These are phyloP conservation scores for Discostella pseudostelligera DNA, from an alignment of 108 stramenopile species.

Conservation along the genomic window DNA sequence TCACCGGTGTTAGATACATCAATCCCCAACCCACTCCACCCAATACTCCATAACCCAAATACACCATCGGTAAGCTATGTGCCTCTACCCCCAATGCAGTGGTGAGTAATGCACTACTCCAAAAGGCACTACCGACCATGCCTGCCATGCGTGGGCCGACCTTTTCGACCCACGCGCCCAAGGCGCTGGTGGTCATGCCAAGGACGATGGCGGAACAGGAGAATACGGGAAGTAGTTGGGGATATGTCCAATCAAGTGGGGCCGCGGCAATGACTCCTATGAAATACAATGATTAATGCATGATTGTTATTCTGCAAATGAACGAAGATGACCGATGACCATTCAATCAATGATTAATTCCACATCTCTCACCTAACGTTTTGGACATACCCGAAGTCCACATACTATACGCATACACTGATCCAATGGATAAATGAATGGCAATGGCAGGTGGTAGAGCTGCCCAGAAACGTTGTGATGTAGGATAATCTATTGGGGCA, in stretches of 20 bases:
- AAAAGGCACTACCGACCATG: slow-evolving; percentile 47
- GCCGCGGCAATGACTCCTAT: slow-evolving; percentile 56
- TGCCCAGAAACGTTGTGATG: slow-evolving; percentile 20
- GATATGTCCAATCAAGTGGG: slow-evolving; percentile 58
- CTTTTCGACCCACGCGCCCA: slow-evolving; percentile 70
- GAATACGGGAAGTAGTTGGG: slow-evolving; percentile 67
- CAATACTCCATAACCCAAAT: slow-evolving; percentile 70
- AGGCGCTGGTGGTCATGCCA: slow-evolving; percentile 62
- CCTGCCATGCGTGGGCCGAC: slow-evolving; percentile 55
- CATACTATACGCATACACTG: slow-evolving; percentile 60
- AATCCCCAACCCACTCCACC: slow-evolving; percentile 82
- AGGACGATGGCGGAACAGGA: slow-evolving; percentile 60
- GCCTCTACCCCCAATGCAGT: slow-evolving; percentile 58
- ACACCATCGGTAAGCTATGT: slow-evolving; percentile 74
- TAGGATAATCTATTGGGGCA: slow-evolving; percentile 14
- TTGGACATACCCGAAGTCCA: slow-evolving; percentile 54
- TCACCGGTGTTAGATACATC: slow-evolving; percentile 79
- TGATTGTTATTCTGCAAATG: no score
- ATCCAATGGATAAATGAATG: slow-evolving; percentile 56
- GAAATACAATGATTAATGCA: no score
- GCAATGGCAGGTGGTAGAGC: slow-evolving; percentile 53
- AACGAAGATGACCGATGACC: no score
- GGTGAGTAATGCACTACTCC: slow-evolving; percentile 58
- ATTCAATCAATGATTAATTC: no score
- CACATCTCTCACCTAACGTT: slow-evolving; percentile 38